Base-by-base conservation (phyloP, 768 basidiomycete species). In the Lentinula detonsa region DNA sequence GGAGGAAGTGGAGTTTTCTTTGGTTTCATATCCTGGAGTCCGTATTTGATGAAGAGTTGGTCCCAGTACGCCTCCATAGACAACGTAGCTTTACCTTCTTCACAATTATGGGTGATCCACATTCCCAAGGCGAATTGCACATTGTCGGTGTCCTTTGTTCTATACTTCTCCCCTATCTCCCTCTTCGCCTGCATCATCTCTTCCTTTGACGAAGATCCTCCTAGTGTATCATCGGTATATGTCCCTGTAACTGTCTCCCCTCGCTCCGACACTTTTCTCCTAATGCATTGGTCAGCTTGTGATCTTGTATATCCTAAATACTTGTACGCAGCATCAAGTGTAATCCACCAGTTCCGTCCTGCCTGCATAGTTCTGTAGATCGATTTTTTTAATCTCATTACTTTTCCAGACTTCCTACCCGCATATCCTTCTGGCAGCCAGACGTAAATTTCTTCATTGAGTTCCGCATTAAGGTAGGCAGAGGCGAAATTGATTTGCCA, bases 351-450 rank as follows among this genome's bases (percentile, higher is more conserved):
- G 10, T 60, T 55, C 3, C 40, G 10, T 5, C 61, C 62, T 46
- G 45, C 50, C 37, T 57, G 60, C 60, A 43, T 58, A 8, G 31
- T 60, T 3, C 59, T 50, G 28, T 60, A 63, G 2, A 53, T 28
- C 9, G 8, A 50, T 18, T 52, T 50, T 8, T 40, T 49, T 5
- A 52, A 35, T 16, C 21, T 49, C 21, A 49, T 42, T 5, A 60
- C 59, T 9, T 40, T 45, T 34, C 54, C 54, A 28, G 33, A 16
- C 15, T 33, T 33, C 16, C 18, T 13, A 5, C 49, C 48, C 10
- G 4, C 13, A 23, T 33, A 52, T 45, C 7, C 23, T 18, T 68
- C 68, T 5, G 75, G 67, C 0, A 68, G 61, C 35, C 54, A 39
- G 1, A 56, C 71, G 2, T 23, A 23, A 23, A 23, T 23, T 23